Conservation (phyloP, 2,329 filamentous ascomycete genomes). For the Aspergillus brunneoviolaceus region DNA sequence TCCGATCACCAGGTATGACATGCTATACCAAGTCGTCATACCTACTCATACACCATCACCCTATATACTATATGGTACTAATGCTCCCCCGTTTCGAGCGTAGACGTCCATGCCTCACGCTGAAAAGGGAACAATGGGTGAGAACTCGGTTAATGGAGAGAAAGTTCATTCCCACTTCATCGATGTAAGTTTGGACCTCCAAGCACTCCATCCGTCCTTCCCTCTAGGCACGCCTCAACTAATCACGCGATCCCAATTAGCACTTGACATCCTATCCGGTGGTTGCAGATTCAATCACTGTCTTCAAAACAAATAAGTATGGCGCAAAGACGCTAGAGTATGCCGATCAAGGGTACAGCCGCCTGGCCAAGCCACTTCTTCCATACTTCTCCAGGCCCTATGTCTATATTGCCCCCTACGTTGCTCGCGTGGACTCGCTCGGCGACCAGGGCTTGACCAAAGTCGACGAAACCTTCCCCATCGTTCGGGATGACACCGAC, state of each 20-base stretch:
- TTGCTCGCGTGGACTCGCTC: slow-evolving; percentile 75
- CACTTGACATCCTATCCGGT: slow-evolving; percentile 83
- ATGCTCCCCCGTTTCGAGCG: background rate
- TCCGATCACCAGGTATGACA: background rate
- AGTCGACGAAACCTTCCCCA: slow-evolving; percentile 69
- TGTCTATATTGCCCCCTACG: slow-evolving; percentile 79
- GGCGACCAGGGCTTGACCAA: slow-evolving; percentile 69
- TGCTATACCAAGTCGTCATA: background rate
- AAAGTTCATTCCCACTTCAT: slow-evolving; percentile 50
- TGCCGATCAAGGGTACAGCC: slow-evolving; percentile 71
- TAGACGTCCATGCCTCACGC: slow-evolving; percentile 50
- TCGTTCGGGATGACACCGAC: slow-evolving; percentile 71
- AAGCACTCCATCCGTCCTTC: background rate
- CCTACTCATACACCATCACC: background rate
- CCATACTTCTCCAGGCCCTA: slow-evolving; percentile 78
- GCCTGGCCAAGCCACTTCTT: slow-evolving; percentile 73
- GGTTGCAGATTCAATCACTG: slow-evolving; percentile 73
- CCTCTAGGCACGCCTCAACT: too few relatives aligned
- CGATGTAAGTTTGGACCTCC: slow-evolving; percentile 31
- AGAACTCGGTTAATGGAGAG: slow-evolving; percentile 52
- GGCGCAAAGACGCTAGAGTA: slow-evolving; percentile 80
- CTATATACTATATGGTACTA: background rate
- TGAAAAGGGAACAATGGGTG: slow-evolving; percentile 47
- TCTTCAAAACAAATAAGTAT: slow-evolving; percentile 77
- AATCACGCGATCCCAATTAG: slow-evolving; percentile 47